These are phyloP conservation scores for Aureobasidium lini DNA, from an alignment of 2,329 filamentous ascomycete genomes.

Conservation along the genomic window DNA sequence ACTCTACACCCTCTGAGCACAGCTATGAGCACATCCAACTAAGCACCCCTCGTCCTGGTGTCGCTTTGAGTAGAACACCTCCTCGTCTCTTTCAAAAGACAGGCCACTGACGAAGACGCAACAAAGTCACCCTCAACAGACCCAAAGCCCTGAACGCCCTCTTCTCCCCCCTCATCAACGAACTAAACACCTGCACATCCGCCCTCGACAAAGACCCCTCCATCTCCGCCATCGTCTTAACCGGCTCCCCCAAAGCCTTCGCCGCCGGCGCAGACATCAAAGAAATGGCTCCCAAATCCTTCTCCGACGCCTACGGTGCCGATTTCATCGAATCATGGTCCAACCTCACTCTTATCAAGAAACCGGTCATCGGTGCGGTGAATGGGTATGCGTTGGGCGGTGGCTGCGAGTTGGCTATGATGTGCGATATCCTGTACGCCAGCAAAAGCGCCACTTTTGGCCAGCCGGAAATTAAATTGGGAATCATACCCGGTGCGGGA, in stretches of 20 bases:
- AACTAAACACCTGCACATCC: slow-evolving; percentile 73
- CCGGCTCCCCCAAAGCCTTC: slow-evolving; percentile 83
- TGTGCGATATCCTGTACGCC: slow-evolving; percentile 94
- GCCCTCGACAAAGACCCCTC: slow-evolving; percentile 62
- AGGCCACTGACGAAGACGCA: background rate
- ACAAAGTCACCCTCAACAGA: slow-evolving; percentile 60
- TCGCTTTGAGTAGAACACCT: slow-evolving; percentile 10
- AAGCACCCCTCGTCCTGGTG: slow-evolving; percentile 32
- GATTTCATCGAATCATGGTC: slow-evolving; percentile 98
- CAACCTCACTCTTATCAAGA: slow-evolving; percentile 74
- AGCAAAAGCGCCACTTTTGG: slow-evolving; percentile 81
- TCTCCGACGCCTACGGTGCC: slow-evolving; percentile 75
- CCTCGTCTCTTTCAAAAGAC: too few species aligned
- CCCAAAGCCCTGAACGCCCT: slow-evolving; percentile 95
- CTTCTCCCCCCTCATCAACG: slow-evolving; percentile 79
- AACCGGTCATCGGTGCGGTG: slow-evolving; percentile 88
- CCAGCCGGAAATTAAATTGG: slow-evolving; percentile 94
- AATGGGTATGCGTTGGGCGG: slow-evolving; percentile 92
- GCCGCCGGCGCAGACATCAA: slow-evolving; percentile 98
- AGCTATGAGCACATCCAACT: slow-evolving; percentile 17
- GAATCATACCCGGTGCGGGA: slow-evolving; percentile 84
- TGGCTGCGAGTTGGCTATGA: slow-evolving; percentile 93
- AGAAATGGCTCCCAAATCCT: slow-evolving; percentile 91
- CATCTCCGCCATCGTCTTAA: slow-evolving; percentile 73
- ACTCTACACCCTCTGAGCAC: slow-evolving; percentile 6